Conservation (phyloP, 2,329 filamentous ascomycete genomes). For the Lomentospora prolificans region DNA sequence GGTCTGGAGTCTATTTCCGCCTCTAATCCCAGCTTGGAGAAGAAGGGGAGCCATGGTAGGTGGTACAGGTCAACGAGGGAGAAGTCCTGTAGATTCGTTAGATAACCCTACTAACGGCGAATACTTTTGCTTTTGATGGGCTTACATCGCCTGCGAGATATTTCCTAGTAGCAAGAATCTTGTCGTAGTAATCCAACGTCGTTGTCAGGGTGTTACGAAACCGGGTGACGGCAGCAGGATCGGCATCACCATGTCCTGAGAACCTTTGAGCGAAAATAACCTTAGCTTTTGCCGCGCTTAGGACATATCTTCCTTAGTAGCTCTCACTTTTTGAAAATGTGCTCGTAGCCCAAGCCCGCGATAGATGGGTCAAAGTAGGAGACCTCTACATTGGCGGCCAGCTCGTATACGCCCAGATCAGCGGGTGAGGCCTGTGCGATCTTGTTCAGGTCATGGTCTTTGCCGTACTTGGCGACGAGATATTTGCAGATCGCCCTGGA, state of each 20-base stretch:
- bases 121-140: no score
- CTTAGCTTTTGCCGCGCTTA: no score
- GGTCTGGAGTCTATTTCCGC: background rate
- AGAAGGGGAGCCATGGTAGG: background rate
- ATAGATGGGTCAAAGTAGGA: background rate
- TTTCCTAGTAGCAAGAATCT: background rate
- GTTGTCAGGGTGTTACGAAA: background rate
- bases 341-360: background rate
- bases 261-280: no score
- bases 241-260: background rate
- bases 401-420: background rate
- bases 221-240: background rate
- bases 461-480: background rate
- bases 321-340: background rate
- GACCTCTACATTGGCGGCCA: background rate
- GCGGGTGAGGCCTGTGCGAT: background rate
- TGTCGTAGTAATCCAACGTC: background rate
- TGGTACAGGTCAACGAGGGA: background rate
- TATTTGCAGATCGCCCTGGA: constrained; percentile 6
- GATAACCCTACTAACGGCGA: no score
- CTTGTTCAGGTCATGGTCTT: background rate
- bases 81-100: background rate
- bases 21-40: background rate
- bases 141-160: background rate
- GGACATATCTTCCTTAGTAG: no score